Percentiles rank a stretch among this genome's conserved stretches.
phyloP scores from a whole-genome alignment of 768 basidiomycete genomes.

The Sistotremastrum niveocremeum region DNA sequence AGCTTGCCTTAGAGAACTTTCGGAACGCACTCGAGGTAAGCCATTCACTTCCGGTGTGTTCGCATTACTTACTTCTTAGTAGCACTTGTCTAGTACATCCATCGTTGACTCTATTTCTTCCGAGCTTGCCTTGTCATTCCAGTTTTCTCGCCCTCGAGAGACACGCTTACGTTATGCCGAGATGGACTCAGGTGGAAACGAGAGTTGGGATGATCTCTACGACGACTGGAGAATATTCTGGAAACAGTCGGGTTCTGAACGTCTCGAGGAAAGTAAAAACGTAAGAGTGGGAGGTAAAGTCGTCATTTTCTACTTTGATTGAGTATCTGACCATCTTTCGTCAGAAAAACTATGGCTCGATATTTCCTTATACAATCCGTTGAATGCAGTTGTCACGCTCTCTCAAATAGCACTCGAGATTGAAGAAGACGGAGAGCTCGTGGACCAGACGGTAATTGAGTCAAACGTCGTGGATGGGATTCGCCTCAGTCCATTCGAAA shows the following conservation, averaged over 20 bases:
- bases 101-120: slow-evolving; percentile 26
- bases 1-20: slow-evolving; percentile 10
- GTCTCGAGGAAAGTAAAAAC: slow-evolving; percentile 34
- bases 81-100: slow-evolving; percentile 65
- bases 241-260: slow-evolving; percentile 13
- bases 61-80: not conserved
- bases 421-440: slow-evolving; percentile 21
- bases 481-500: slow-evolving; percentile 47
- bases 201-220: slow-evolving; percentile 53
- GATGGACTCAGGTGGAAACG: slow-evolving; percentile 30
- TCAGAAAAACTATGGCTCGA: slow-evolving; percentile 72
- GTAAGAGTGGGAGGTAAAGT: slow-evolving; percentile 33
- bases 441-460: slow-evolving; percentile 28
- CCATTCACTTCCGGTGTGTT: not conserved
- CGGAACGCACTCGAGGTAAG: slow-evolving; percentile 1
- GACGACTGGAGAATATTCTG: slow-evolving; percentile 51
- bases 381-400: slow-evolving; percentile 61
- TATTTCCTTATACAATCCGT: slow-evolving; percentile 52
- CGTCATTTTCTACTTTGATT: not conserved
- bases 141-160: slow-evolving; percentile 44
- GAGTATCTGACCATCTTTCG: slow-evolving; percentile 2
- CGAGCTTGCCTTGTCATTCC: slow-evolving; percentile 49
- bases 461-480: slow-evolving; percentile 53
- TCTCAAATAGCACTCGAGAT: slow-evolving; percentile 46
- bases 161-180: slow-evolving; percentile 46